These are phyloP conservation scores for Collybiopsis luxurians DNA, from an alignment of 768 basidiomycete genomes.

Conservation along the genomic window DNA sequence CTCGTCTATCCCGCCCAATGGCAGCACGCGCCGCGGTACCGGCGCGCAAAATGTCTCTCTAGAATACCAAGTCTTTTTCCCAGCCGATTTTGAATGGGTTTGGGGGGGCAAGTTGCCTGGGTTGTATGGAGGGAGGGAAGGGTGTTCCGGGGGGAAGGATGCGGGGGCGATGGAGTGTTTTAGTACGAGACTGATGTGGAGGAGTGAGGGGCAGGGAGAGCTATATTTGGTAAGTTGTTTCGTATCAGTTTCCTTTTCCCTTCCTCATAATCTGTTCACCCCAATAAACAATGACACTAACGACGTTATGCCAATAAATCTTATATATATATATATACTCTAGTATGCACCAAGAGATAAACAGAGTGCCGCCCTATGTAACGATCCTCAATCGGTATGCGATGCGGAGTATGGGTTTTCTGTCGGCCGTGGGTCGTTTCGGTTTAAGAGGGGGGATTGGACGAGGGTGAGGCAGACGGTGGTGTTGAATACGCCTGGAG, in stretches of 20 bases:
- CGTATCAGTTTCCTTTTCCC: conserved; percentile 18
- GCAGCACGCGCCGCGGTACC: no score
- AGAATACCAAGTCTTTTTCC: conserved; percentile 77
- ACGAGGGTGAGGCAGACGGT: conserved; percentile 71
- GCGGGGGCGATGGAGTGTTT: conserved; percentile 64
- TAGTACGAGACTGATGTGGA: conserved; percentile 86
- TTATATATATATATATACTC: background rate
- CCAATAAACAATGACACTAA: background rate
- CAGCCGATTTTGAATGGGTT: conserved; percentile 71
- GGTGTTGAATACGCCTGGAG: conserved; percentile 69
- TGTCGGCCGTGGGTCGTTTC: conserved; percentile 70
- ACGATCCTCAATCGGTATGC: conserved; percentile 59
- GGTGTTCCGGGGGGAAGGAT: conserved; percentile 71
- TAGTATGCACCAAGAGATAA: conserved; percentile 77
- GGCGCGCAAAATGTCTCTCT: conserved; percentile 53
- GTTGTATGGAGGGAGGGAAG: conserved; percentile 61
- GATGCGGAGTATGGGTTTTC: conserved; percentile 69
- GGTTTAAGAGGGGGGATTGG: conserved; percentile 62
- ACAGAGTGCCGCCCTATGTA: conserved; percentile 60
- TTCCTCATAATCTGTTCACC: background rate
- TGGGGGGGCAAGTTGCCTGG: conserved; percentile 85
- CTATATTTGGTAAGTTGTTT: conserved; percentile 61
- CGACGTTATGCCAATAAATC: background rate
- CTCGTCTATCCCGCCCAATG: conserved; percentile 42
- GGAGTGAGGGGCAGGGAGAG: conserved; percentile 64